phyloP scores from a whole-genome alignment of 1,284 basidiomycete species.

The Rhodotorula sp. region DNA sequence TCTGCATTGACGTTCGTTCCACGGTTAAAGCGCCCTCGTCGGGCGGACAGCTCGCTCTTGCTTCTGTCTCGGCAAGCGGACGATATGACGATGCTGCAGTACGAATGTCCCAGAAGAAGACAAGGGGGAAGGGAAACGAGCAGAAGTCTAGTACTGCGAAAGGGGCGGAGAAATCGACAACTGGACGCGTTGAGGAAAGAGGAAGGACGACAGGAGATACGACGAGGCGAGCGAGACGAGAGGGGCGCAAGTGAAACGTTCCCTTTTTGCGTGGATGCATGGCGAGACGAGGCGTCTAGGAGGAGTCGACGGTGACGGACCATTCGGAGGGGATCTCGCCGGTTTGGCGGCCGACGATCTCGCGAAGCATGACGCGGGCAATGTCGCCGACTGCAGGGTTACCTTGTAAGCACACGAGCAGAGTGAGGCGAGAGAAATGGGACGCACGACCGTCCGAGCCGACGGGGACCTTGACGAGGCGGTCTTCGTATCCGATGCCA shows the following conservation, averaged over 20 bases:
- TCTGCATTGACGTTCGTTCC: neutral
- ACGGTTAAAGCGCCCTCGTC: too few relatives aligned
- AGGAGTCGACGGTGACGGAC: constrained; percentile 49
- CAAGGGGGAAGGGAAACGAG: too few relatives aligned
- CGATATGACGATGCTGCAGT: too few relatives aligned
- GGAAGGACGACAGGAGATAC: neutral
- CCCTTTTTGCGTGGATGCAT: neutral
- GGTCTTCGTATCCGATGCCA: constrained; percentile 63
- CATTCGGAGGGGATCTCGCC: constrained; percentile 80
- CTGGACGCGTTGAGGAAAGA: neutral
- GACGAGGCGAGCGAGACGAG: neutral
- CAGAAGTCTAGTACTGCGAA: too few relatives aligned
- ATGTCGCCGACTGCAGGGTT: constrained; percentile 48
- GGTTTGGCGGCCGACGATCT: constrained; percentile 85
- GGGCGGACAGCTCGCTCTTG: too few relatives aligned
- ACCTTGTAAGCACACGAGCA: too few relatives aligned
- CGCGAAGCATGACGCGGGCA: constrained; percentile 74
- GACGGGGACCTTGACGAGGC: constrained; percentile 76
- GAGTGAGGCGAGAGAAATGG: constrained; percentile 25
- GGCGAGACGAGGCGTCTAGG: neutral
- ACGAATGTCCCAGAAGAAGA: too few relatives aligned
- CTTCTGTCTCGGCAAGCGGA: too few relatives aligned
- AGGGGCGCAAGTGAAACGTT: neutral
- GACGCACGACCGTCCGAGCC: constrained; percentile 84
- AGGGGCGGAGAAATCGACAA: too few relatives aligned